phyloP scores from a whole-genome alignment of 148 eudicot genomes.

The Vaccinium darrowii region DNA sequence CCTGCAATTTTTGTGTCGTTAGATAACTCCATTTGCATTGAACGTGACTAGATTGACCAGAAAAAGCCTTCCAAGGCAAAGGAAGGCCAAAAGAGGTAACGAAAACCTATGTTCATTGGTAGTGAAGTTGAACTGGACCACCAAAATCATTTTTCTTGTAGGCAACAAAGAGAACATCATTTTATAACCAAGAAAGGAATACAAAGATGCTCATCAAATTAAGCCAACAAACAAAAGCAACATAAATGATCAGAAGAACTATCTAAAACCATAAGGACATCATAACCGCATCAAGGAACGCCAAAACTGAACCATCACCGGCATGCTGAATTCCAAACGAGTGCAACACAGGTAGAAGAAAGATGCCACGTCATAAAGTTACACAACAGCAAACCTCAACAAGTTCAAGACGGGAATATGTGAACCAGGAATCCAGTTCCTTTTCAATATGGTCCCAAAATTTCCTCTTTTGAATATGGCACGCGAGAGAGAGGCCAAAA shows the following conservation, averaged over 20 bases:
- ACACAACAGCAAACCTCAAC: background rate
- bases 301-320: background rate
- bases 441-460: background rate
- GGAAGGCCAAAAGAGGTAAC: background rate
- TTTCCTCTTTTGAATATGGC: background rate
- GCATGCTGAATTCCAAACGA: background rate
- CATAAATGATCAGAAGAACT: background rate
- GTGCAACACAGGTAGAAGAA: background rate
- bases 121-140: background rate
- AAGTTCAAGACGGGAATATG: background rate
- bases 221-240: background rate
- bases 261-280: background rate
- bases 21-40: too few species aligned
- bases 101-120: background rate
- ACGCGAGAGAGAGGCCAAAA: too few species aligned
- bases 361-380: background rate
- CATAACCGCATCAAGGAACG: background rate
- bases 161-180: background rate
- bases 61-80: too few species aligned
- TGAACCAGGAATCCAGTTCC: background rate
- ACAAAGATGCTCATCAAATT: background rate
- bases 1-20: too few species aligned
- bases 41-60: too few species aligned
- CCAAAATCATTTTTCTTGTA: background rate
- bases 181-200: background rate